Percentiles rank a stretch among this genome's conserved stretches.
These are phyloP conservation scores for Periconia digitata DNA, from an alignment of 2,329 filamentous ascomycete genomes.

Conservation along the genomic window DNA sequence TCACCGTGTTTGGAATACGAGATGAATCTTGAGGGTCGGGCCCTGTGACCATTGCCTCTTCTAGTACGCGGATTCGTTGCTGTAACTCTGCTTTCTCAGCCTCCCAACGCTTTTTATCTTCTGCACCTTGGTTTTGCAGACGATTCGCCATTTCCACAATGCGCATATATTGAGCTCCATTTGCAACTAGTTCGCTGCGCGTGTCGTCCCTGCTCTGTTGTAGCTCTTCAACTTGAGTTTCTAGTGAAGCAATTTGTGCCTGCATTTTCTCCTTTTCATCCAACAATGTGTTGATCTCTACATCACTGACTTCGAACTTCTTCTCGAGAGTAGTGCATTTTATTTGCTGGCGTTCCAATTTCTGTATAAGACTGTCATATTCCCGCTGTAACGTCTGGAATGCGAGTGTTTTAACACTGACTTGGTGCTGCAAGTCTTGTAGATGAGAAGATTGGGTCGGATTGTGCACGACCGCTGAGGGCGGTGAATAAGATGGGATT, in stretches of 20 bases:
- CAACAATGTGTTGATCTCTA: slow-evolving; percentile 52
- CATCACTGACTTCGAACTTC: slow-evolving; percentile 39
- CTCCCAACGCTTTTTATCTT: slow-evolving; percentile 47
- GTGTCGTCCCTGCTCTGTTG: slow-evolving; percentile 52
- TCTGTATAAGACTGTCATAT: slow-evolving; percentile 55
- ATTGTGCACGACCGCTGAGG: slow-evolving; percentile 22
- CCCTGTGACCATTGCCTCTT: slow-evolving; percentile 35
- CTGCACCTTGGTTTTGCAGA: slow-evolving; percentile 47
- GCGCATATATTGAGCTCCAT: slow-evolving; percentile 53
- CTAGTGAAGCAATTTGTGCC: slow-evolving; percentile 50
- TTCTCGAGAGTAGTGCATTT: slow-evolving; percentile 54
- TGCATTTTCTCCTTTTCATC: slow-evolving; percentile 54
- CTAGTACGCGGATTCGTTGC: slow-evolving; percentile 38
- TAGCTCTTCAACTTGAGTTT: slow-evolving; percentile 53
- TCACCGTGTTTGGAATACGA: slow-evolving; percentile 3
- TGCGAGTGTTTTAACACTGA: slow-evolving; percentile 56
- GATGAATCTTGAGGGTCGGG: slow-evolving; percentile 2
- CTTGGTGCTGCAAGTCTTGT: slow-evolving; percentile 56
- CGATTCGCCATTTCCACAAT: slow-evolving; percentile 54
- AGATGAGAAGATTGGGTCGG: slow-evolving; percentile 45
- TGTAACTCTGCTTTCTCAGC: slow-evolving; percentile 43
- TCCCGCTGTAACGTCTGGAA: slow-evolving; percentile 58
- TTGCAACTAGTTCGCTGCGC: slow-evolving; percentile 44
- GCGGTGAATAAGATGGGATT: slow-evolving; percentile 15
- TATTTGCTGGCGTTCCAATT: slow-evolving; percentile 53